A percentile compares a stretch with the other conserved stretches of the same genome.
These are phyloP conservation scores for Aureobasidium sp. DNA, from an alignment of 2,329 filamentous ascomycete species.

Conservation along the genomic window DNA sequence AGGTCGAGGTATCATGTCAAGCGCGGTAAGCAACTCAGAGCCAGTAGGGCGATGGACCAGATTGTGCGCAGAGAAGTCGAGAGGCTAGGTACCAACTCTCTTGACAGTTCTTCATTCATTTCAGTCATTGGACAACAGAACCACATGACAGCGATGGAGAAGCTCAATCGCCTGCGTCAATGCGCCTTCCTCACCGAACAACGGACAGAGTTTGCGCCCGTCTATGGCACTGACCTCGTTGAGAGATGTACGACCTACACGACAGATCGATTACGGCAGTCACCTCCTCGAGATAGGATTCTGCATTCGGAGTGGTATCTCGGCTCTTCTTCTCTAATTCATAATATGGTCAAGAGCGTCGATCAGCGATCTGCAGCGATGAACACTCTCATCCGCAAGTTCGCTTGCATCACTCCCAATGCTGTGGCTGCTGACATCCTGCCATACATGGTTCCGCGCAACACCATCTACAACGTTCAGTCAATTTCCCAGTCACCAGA, in stretches of 20 bases:
- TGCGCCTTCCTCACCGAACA: constrained; percentile 84
- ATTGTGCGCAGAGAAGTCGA: constrained; percentile 76
- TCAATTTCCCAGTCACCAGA: neutral
- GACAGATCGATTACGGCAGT: constrained; percentile 64
- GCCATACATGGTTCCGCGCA: constrained; percentile 53
- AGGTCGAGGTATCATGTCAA: constrained; percentile 51
- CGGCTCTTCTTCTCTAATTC: constrained; percentile 70
- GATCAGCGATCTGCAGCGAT: constrained; percentile 76
- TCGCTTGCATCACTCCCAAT: constrained; percentile 91
- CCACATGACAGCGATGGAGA: constrained; percentile 71
- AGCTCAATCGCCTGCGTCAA: constrained; percentile 82
- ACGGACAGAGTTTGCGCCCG: constrained; percentile 80
- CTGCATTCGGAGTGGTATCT: constrained; percentile 79
- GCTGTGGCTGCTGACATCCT: constrained; percentile 85
- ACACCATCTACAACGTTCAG: constrained; percentile 57
- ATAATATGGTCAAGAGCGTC: constrained; percentile 76
- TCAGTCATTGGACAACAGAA: constrained; percentile 79
- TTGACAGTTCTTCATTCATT: constrained; percentile 73
- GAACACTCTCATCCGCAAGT: constrained; percentile 83
- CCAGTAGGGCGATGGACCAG: constrained; percentile 73
- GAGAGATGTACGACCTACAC: constrained; percentile 72
- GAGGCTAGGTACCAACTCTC: constrained; percentile 55
- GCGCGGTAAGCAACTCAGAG: constrained; percentile 56
- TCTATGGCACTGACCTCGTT: constrained; percentile 86
- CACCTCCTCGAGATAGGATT: constrained; percentile 59